Evolutionary conservation across 2,329 filamentous ascomycete species (phyloP).

Genomic region (Pseudopithomyces maydicus): DNA sequence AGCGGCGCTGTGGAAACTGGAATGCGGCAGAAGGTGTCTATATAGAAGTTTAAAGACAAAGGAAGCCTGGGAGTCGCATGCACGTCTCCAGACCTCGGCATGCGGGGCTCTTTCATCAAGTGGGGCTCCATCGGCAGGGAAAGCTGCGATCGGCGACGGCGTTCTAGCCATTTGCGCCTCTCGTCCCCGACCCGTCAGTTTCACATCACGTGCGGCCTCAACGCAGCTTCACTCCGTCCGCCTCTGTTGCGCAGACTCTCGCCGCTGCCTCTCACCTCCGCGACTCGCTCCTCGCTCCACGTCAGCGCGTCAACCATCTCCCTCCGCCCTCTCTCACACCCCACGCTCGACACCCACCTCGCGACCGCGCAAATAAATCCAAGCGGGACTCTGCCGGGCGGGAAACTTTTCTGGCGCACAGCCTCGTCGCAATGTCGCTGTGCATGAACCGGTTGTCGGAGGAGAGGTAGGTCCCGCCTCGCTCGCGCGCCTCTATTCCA

Average conservation of each 20-base stretch:
- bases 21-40: not conserved
- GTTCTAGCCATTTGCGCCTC: constrained; percentile 9
- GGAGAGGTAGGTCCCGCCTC: constrained; percentile 36
- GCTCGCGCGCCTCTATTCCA: not conserved
- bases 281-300: not conserved
- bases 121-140: constrained; percentile 16
- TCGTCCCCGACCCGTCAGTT: constrained; percentile 11
- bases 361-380: not conserved
- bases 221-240: not conserved
- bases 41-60: not conserved
- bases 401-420: constrained; percentile 5
- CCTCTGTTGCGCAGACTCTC: not conserved
- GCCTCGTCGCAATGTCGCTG: constrained; percentile 69
- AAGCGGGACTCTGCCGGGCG: not conserved
- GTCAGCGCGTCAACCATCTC: not conserved
- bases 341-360: not conserved
- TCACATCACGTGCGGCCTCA: constrained; percentile 24
- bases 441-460: constrained; percentile 72
- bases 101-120: constrained; percentile 24
- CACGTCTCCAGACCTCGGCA: constrained; percentile 14
- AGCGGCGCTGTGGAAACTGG: not conserved
- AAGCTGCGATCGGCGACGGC: constrained; percentile 7
- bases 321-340: not conserved
- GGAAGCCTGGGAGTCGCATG: not conserved
- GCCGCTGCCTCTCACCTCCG: not conserved